These are phyloP conservation scores for Citrus australasica DNA, from an alignment of 345 rosid genomes.

Conservation along the genomic window DNA sequence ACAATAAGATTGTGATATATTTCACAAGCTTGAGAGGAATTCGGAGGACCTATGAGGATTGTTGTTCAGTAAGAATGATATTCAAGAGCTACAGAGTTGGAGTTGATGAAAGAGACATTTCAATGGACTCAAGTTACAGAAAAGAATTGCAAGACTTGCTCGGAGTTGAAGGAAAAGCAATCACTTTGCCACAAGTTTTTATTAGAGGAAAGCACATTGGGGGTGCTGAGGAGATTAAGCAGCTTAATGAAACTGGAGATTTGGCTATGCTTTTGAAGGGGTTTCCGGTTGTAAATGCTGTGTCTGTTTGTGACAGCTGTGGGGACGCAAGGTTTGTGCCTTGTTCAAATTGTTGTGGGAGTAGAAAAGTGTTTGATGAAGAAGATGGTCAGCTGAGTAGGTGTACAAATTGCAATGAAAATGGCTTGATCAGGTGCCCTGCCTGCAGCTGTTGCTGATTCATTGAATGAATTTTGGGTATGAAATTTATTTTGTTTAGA, in stretches of 20 bases:
- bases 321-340: conserved; percentile 81
- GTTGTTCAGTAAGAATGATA: conserved; percentile 64
- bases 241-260: conserved; percentile 65
- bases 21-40: conserved; percentile 81
- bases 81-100: conserved; percentile 57
- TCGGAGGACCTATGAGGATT: conserved; percentile 82
- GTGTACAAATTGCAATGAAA: conserved; percentile 80
- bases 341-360: conserved; percentile 67
- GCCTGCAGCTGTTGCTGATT: conserved; percentile 40
- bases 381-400: conserved; percentile 43
- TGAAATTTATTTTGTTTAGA: no score
- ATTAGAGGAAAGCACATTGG: conserved; percentile 60
- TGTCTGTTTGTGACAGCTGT: conserved; percentile 52
- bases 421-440: conserved; percentile 75
- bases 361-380: conserved; percentile 68
- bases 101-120: conserved; percentile 78
- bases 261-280: conserved; percentile 55
- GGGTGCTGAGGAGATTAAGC: conserved; percentile 74
- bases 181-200: conserved; percentile 69
- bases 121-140: conserved; percentile 73
- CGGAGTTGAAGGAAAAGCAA: conserved; percentile 34
- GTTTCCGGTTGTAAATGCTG: conserved; percentile 37
- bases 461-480: background rate
- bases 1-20: conserved; percentile 52
- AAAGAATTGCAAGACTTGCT: conserved; percentile 53